phyloP scores from a whole-genome alignment of 1,284 basidiomycete genomes.

The Singerocomus inundabilis region DNA sequence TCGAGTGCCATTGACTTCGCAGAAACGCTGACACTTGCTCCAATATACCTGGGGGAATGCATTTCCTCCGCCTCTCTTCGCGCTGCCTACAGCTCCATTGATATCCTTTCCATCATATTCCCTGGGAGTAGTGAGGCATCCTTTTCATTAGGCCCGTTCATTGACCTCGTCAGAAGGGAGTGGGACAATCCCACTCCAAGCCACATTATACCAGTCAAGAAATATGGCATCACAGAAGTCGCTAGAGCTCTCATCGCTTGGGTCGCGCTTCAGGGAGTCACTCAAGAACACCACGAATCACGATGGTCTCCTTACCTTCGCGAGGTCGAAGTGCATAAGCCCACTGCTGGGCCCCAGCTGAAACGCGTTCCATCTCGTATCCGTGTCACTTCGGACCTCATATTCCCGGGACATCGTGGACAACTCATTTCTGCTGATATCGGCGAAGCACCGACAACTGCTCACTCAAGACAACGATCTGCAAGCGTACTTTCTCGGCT shows the following conservation, averaged over 20 bases:
- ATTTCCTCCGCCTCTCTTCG: slow-evolving; percentile 72
- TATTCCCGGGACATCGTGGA: slow-evolving; percentile 58
- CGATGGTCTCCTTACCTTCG: slow-evolving; percentile 61
- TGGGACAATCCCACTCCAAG: slow-evolving; percentile 58
- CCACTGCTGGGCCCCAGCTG: slow-evolving; percentile 32
- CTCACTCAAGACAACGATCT: slow-evolving; percentile 26
- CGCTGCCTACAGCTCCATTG: slow-evolving; percentile 71
- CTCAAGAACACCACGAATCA: slow-evolving; percentile 72
- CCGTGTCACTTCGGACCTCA: slow-evolving; percentile 66
- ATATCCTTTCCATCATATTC: slow-evolving; percentile 67
- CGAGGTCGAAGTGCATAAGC: slow-evolving; percentile 62
- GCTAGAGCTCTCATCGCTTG: slow-evolving; percentile 70
- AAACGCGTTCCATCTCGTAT: slow-evolving; percentile 51
- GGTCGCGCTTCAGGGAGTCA: slow-evolving; percentile 75
- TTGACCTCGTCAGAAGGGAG: slow-evolving; percentile 67
- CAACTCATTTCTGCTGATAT: slow-evolving; percentile 75
- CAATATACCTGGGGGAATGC: slow-evolving; percentile 70
- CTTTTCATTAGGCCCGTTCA: slow-evolving; percentile 76
- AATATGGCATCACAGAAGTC: slow-evolving; percentile 61
- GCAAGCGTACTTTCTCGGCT: slow-evolving; percentile 31
- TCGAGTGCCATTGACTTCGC: slow-evolving; percentile 61
- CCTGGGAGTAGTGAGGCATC: slow-evolving; percentile 74
- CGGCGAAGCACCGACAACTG: slow-evolving; percentile 47
- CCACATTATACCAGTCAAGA: slow-evolving; percentile 55
- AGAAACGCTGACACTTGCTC: slow-evolving; percentile 69